Conservation (phyloP, 2,329 filamentous ascomycete genomes). For the Lachnellula hyalina region DNA sequence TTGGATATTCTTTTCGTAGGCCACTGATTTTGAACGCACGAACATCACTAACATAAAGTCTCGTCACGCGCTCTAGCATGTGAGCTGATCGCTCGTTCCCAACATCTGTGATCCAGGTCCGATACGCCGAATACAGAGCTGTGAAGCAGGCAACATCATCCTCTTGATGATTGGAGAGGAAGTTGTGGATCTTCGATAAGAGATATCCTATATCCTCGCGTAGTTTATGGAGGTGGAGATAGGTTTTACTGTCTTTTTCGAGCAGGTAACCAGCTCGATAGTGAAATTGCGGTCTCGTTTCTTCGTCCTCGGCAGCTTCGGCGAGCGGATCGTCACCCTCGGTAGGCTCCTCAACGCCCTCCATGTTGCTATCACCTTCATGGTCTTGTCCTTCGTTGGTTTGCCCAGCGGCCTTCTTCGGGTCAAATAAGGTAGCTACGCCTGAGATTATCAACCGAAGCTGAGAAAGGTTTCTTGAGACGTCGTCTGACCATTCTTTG, state of each 20-base stretch:
- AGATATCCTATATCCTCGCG: slow-evolving; percentile 75
- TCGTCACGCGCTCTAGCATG: slow-evolving; percentile 78
- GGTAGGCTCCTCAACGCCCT: slow-evolving; percentile 45
- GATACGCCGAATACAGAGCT: slow-evolving; percentile 83
- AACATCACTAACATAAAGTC: slow-evolving; percentile 80
- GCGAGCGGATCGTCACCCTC: slow-evolving; percentile 52
- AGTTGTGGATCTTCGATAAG: slow-evolving; percentile 77
- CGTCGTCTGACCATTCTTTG: slow-evolving; percentile 98
- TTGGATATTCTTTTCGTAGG: slow-evolving; percentile 84
- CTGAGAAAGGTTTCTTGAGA: slow-evolving; percentile 82
- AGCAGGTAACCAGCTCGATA: slow-evolving; percentile 87
- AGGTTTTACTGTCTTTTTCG: slow-evolving; percentile 56
- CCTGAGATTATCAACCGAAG: slow-evolving; percentile 86
- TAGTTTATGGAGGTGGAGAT: slow-evolving; percentile 71
- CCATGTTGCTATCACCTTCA: slow-evolving; percentile 41
- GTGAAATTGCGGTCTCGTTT: slow-evolving; percentile 77
- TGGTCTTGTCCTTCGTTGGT: slow-evolving; percentile 40
- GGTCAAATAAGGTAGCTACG: slow-evolving; percentile 83
- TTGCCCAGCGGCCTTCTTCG: slow-evolving; percentile 60
- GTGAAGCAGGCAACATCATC: slow-evolving; percentile 97
- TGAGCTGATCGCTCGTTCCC: slow-evolving; percentile 94
- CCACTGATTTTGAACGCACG: slow-evolving; percentile 93
- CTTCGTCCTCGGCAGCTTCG: slow-evolving; percentile 69
- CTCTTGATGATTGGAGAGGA: slow-evolving; percentile 78
- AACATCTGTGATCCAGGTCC: slow-evolving; percentile 96